Conservation (phyloP, 176 grass and related monocot species). For the Avena sativa region DNA sequence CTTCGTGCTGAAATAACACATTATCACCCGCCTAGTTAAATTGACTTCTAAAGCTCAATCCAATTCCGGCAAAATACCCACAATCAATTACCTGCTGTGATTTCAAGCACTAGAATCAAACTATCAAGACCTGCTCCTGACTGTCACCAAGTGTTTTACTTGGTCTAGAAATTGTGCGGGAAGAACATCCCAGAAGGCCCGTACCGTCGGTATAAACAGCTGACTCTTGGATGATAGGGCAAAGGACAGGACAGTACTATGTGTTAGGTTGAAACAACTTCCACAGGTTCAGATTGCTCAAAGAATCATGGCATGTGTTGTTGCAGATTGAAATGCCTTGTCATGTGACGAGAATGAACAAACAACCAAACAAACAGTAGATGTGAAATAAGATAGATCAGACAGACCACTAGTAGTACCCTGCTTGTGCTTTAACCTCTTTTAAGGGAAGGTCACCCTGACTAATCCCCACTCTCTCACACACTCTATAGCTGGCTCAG, state of each 20-base stretch:
- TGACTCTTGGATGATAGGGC: background rate
- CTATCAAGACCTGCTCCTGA: background rate
- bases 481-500: conserved; percentile 9
- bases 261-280: background rate
- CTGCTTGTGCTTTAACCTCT: background rate
- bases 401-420: background rate
- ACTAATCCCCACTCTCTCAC: background rate
- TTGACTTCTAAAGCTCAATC: background rate
- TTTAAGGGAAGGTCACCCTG: background rate
- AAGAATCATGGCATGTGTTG: background rate
- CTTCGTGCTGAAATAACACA: background rate
- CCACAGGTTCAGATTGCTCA: background rate
- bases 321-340: background rate
- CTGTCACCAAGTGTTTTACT: background rate
- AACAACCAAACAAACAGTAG: background rate
- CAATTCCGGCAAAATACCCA: background rate
- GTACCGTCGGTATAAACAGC: background rate
- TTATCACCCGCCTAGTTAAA: conserved; percentile 13
- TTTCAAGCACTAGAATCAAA: background rate
- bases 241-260: background rate
- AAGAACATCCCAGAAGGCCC: background rate
- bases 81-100: background rate
- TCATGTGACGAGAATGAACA: background rate
- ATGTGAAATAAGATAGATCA: background rate
- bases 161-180: background rate